Evolutionary conservation across 345 rosid species (phyloP), one percentile per base, ranked within the genome.

Genomic region (Erodium maritimum): DNA sequence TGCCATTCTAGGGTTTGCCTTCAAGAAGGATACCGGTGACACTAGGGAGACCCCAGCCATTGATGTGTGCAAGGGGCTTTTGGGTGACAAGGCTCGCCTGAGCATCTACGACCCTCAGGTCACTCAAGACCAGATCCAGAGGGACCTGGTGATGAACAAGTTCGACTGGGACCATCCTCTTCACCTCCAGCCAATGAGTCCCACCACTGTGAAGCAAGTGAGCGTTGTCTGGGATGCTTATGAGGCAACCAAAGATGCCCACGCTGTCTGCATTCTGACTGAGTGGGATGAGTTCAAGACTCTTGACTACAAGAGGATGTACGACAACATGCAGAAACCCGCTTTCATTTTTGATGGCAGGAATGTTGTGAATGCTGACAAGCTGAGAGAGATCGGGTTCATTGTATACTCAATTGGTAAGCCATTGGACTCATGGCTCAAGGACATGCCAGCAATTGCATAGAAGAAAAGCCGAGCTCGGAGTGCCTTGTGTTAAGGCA

Each of bases 381-480:
- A 61, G 42, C 23, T 67, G 65, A 55, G 70, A 42, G 34, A 61
- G 2, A 67, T 61, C 48, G 70, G 70, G 46, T 67, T 67, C 61
- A 61, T 67, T 17, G 70, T 67, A 13, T 67, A 60, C 52, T 56
- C 70, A 9, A 61, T 67, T 29, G 70, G 70, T n/a, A 67, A 67
- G 56, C 70, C 70, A 14, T 50, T 67, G 61, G 70, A 67, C 61
- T 55, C 56, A 29, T 67, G 70, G 65, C 61, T 67, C 10, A 61
- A 61, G 60, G 70, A 61, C 42, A 61, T 67, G 65, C 70, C 70
- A 19, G 65, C 65, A 17, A 23, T 67, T 55, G 70, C 70, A 33
- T 65, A 51, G 34, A n/a, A 19, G 53, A 25, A 25, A 25, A 25
- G 33, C 4, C 33, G 46, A 11, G 13, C 13, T 7, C 37, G 53